Evolutionary conservation across 352 stramenopile species (phyloP).

Genomic region (Pythium pectinolyticum): DNA sequence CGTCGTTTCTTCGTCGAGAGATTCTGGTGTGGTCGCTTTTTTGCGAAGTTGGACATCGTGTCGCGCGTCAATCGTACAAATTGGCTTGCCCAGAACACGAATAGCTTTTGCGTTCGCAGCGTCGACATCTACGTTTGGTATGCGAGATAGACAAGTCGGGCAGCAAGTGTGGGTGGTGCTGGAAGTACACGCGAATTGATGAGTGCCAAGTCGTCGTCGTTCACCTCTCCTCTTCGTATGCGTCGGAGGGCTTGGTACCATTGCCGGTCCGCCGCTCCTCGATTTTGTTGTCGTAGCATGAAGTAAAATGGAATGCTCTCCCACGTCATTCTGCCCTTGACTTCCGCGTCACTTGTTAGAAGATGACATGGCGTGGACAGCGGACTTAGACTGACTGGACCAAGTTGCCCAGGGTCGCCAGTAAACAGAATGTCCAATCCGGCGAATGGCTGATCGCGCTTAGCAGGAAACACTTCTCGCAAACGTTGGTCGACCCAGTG

Average conservation of each 20-base stretch:
- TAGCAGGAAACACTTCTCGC: constrained; percentile 11
- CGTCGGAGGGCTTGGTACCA: not conserved
- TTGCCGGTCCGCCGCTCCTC: not conserved
- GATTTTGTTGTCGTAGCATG: not conserved
- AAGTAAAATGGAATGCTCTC: not conserved
- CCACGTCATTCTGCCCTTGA: not conserved
- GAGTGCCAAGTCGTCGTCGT: not conserved
- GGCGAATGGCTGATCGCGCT: constrained; percentile 1
- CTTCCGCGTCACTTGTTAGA: not conserved
- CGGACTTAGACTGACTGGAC: not conserved
- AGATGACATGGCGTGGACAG: not conserved
- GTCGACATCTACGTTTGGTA: constrained; percentile 5
- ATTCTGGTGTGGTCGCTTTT: not conserved
- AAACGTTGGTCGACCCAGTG: constrained; percentile 19
- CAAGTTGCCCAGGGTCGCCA: constrained; percentile 11
- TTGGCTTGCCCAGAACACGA: not conserved
- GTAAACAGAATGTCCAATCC: constrained; percentile 16
- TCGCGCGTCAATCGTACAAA: not conserved
- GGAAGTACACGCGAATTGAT: not conserved
- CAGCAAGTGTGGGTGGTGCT: not conserved
- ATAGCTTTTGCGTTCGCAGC: not conserved
- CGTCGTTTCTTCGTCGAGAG: not conserved
- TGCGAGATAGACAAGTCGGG: not conserved
- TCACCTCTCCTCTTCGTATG: not conserved
- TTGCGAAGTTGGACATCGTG: not conserved